Conservation (phyloP, 768 basidiomycete genomes). For the Boletellus emodensis region DNA sequence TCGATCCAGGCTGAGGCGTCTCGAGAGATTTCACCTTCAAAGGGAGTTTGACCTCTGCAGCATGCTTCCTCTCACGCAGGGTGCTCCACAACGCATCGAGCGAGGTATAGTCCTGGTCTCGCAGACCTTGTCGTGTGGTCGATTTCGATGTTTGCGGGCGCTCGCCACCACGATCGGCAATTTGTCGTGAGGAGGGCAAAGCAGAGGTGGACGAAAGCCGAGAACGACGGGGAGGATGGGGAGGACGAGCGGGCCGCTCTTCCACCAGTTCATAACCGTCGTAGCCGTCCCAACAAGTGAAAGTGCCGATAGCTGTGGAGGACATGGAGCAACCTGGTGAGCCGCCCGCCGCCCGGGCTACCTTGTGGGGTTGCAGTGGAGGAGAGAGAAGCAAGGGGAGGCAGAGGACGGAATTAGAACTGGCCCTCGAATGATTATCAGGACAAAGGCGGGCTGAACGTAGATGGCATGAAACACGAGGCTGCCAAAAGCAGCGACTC, state of each 20-base stretch:
- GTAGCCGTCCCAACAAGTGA: conserved; percentile 33
- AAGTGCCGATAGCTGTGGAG: conserved; percentile 31
- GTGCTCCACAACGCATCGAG: conserved; percentile 65
- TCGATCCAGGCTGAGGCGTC: conserved; percentile 21
- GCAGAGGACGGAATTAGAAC: conserved; percentile 23
- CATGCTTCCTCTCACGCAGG: conserved; percentile 61
- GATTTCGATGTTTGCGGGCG: conserved; percentile 19
- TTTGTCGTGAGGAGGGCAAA: conserved; percentile 7
- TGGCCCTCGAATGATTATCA: conserved; percentile 33
- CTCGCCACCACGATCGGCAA: conserved; percentile 18
- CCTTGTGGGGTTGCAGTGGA: conserved; percentile 20
- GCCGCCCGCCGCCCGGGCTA: conserved; percentile 18
- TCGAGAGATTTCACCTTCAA: conserved; percentile 71
- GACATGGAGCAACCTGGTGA: conserved; percentile 22
- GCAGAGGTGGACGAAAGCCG: conserved; percentile 21
- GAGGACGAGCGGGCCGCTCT: conserved; percentile 12
- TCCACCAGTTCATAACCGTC: conserved; percentile 25
- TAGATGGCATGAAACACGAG: conserved; percentile 33
- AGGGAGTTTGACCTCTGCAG: conserved; percentile 61
- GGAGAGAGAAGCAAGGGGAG: conserved; percentile 14
- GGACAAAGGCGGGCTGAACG: conserved; percentile 18
- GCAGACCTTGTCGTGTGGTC: conserved; percentile 10
- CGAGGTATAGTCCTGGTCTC: conserved; percentile 26
- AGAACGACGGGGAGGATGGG: conserved; percentile 19
- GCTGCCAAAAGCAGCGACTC: conserved; percentile 29